These are phyloP conservation scores for Arthrinium phaeospermum DNA, from an alignment of 2,329 filamentous ascomycete species.

Conservation along the genomic window DNA sequence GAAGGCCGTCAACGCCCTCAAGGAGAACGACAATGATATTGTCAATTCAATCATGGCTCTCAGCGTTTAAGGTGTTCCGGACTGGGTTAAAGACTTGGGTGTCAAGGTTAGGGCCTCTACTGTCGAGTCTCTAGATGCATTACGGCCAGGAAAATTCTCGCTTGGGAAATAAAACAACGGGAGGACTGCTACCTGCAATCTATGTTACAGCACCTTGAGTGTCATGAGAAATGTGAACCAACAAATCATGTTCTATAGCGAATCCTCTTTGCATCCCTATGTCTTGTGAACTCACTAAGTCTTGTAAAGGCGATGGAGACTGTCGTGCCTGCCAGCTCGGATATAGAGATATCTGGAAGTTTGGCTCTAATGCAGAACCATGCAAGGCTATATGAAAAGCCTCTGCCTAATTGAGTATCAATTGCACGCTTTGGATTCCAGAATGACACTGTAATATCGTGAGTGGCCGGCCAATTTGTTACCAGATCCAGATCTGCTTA, in stretches of 20 bases:
- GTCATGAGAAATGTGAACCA: conserved; percentile 9
- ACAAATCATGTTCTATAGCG: conserved; percentile 3
- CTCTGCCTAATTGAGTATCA: not conserved
- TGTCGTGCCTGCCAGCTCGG: not conserved
- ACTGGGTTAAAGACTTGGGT: not conserved
- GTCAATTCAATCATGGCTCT: conserved; percentile 99
- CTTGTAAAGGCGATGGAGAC: not conserved
- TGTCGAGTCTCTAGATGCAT: conserved; percentile 28
- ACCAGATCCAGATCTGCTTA: conserved; percentile 2
- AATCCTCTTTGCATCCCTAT: conserved; percentile 21
- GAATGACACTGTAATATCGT: not conserved
- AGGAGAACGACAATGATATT: conserved; percentile 99
- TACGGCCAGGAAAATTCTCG: conserved; percentile 31
- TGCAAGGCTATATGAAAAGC: too few relatives aligned
- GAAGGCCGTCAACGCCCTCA: conserved; percentile 98
- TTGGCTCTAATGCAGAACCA: not conserved
- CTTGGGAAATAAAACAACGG: conserved; percentile 24
- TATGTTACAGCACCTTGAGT: conserved; percentile 32
- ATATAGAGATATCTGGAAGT: too few relatives aligned
- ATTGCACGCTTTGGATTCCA: not conserved
- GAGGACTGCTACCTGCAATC: conserved; percentile 29
- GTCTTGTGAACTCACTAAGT: not conserved
- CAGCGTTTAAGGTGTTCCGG: conserved; percentile 66
- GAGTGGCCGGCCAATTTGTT: not conserved
- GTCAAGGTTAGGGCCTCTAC: conserved; percentile 13